phyloP scores from a whole-genome alignment of 805 yeast genomes.

The Dipodascopsis tothii region DNA sequence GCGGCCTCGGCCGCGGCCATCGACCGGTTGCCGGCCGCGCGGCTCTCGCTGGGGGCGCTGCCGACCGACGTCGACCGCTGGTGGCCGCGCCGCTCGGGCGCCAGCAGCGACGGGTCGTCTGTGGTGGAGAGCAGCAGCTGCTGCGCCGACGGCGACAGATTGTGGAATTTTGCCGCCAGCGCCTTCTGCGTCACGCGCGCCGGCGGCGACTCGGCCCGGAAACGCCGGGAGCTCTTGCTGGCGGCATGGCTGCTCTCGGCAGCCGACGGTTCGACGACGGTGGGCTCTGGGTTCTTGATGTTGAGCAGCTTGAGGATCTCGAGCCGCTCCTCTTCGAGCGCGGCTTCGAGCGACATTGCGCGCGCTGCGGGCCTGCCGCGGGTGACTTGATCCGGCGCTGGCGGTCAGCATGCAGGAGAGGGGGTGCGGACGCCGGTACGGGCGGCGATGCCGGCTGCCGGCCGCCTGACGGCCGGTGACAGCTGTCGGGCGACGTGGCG shows the following conservation, averaged over 20 bases:
- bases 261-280: not conserved
- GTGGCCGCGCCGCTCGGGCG: not conserved
- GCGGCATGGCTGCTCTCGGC: not conserved
- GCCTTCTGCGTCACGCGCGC: constrained; percentile 9
- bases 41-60: not conserved
- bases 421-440: too few species aligned
- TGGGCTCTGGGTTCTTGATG: constrained; percentile 2
- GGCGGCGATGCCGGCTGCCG: too few species aligned
- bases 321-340: constrained; percentile 26
- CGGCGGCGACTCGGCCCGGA: too few species aligned
- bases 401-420: too few species aligned
- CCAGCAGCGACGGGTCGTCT: constrained; percentile 6
- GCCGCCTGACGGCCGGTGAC: too few species aligned
- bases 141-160: constrained; percentile 20
- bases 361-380: too few species aligned
- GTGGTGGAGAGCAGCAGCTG: constrained; percentile 17
- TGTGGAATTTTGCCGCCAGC: constrained; percentile 17
- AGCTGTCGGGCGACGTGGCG: too few species aligned
- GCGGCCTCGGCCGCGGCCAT: not conserved
- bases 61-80: not conserved
- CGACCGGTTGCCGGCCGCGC: not conserved
- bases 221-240: too few species aligned
- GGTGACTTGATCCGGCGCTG: too few species aligned
- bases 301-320: constrained; percentile 25
- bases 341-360: constrained; percentile 25